Base-by-base conservation (phyloP, 148 eudicot genomes). In the Persicaria maculosa region DNA sequence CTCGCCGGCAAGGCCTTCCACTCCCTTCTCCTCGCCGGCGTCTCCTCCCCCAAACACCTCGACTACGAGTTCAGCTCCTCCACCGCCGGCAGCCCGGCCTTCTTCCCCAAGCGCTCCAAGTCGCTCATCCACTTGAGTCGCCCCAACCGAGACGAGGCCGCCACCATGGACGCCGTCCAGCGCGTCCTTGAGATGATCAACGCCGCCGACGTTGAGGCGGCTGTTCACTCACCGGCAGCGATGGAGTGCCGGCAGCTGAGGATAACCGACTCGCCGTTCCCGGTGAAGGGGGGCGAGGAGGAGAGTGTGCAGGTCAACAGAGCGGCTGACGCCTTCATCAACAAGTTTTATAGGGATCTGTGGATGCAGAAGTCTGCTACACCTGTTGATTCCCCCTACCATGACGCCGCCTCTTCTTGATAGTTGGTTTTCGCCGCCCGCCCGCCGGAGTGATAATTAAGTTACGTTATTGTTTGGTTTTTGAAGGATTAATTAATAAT, bases 181-280 rank as follows among this genome's bases (percentile, higher is more conserved):
- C 77, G 76, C 44, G 87, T 81, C 74, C 84, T 84, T 62, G 91
- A 88, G 15, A 82, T 81, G 71, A 53, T 83, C 36, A 81, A 81
- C 20, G 55, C 43, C 17, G 81, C 76, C 43, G 64, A 87, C 90
- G 5, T 15, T 7, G 46, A 85, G 31, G 6, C 62, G 88, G 5
- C 9, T 47, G 74, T 0, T 31, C 40, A 84, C 6, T 1, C 8
- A 1, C 14, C 36, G 14, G 65, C 9, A 1, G 20, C 22, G 11
- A 3, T 6, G 58, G 5, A 2, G 19, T 0, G 43, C 10, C 81
- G 89, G 70, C 92, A 86, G 76, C 73, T 89, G 61, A 82, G 93
- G 72, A 75, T 91, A n/a, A 87, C 89, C 4, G 97, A 91, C 71
- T 91, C 97, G 17, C 97, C 97, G 16, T 91, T 87, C 5, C 85